Percentiles rank a stretch among this genome's conserved stretches.
Evolutionary conservation across 2,329 filamentous ascomycete species (phyloP).

Genomic region (Mollisia scopiformis): DNA sequence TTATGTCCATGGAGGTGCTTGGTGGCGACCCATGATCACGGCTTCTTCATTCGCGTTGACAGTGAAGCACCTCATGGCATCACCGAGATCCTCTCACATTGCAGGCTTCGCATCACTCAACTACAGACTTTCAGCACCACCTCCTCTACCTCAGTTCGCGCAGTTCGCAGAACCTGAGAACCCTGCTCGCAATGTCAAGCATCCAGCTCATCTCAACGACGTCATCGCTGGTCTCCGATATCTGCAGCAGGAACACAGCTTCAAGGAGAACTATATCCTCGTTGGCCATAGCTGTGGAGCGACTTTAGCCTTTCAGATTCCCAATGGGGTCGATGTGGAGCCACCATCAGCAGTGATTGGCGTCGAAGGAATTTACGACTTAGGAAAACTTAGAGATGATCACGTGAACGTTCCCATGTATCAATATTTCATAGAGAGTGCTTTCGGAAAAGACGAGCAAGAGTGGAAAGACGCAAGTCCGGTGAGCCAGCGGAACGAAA

Average conservation of each 20-base stretch:
- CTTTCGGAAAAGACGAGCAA: constrained; percentile 48
- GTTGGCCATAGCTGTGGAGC: constrained; percentile 66
- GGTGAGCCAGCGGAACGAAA: background rate
- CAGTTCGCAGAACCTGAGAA: constrained; percentile 18
- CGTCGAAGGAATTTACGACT: constrained; percentile 67
- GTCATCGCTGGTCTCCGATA: constrained; percentile 52
- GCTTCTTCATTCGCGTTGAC: constrained; percentile 41
- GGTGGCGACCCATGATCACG: constrained; percentile 54
- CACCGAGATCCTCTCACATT: constrained; percentile 40
- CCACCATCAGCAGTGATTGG: constrained; percentile 57
- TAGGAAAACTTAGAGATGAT: constrained; percentile 36
- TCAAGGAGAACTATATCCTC: constrained; percentile 52
- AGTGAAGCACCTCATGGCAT: constrained; percentile 48
- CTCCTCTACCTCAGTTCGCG: constrained; percentile 50
- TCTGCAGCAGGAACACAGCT: constrained; percentile 48
- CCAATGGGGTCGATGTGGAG: constrained; percentile 15
- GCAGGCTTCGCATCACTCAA: constrained; percentile 68
- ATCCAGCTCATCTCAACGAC: constrained; percentile 65
- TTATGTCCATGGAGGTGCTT: constrained; percentile 61
- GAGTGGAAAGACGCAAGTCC: constrained; percentile 49
- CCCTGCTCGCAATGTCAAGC: constrained; percentile 47
- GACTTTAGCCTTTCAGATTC: constrained; percentile 61
- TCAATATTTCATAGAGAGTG: constrained; percentile 33
- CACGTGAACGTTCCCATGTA: constrained; percentile 26
- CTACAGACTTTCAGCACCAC: constrained; percentile 62